Percentiles rank a stretch among this genome's conserved stretches.
phyloP scores from a whole-genome alignment of 208 protist genomes.

The Acanthamoeba castellanii region DNA sequence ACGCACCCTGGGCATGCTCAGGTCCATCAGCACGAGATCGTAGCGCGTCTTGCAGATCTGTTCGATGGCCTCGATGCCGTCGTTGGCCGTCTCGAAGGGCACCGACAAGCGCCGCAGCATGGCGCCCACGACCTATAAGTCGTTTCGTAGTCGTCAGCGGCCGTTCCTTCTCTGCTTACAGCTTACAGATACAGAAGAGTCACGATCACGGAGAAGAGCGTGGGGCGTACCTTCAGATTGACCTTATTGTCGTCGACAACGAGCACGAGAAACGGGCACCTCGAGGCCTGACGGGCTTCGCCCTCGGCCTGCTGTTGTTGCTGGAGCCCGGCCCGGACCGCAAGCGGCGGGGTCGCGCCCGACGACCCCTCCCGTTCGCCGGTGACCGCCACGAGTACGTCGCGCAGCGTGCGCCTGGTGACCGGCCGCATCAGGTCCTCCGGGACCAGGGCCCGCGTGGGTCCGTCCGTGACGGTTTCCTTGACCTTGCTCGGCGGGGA shows the following conservation, averaged over 20 bases:
- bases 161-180: background rate
- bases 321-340: background rate
- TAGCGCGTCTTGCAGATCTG: background rate
- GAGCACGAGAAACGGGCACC: conserved; percentile 7
- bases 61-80: conserved; percentile 76
- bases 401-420: background rate
- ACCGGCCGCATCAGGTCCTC: background rate
- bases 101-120: conserved; percentile 66
- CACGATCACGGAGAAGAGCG: background rate
- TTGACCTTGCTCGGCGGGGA: background rate
- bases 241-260: conserved; percentile 77
- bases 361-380: background rate
- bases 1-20: conserved; percentile 72
- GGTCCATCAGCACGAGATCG: conserved; percentile 79
- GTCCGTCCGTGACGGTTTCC: background rate
- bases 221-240: conserved; percentile 41
- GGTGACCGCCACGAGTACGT: background rate
- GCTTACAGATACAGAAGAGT: no score
- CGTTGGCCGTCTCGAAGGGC: background rate
- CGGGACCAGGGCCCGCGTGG: background rate
- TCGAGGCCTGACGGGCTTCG: background rate
- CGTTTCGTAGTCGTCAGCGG: background rate
- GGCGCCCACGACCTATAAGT: background rate
- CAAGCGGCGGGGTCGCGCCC: background rate
- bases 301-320: background rate